Base-by-base conservation (phyloP, 352 stramenopile genomes). In the Hyaloperonospora arabidopsidis region DNA sequence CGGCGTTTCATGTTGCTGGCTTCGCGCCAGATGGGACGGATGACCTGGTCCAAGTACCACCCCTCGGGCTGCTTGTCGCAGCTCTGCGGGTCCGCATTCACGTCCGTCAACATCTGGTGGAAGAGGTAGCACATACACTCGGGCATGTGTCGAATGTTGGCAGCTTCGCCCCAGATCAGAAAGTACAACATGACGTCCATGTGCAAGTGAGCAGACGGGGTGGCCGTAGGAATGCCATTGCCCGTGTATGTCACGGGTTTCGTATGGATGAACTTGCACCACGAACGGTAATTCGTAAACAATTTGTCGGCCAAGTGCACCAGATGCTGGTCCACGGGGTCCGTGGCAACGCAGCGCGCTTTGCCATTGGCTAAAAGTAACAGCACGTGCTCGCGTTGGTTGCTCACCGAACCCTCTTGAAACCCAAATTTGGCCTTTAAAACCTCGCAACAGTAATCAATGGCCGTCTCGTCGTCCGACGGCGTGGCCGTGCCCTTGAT, bases 51-150 rank as follows among this genome's bases (percentile, higher is more conserved):
- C 17, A 89, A 47, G 53, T 83, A 89, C 79, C 79, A 89, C 1
- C 74, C 67, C 25, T 83, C 72, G 0, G 50, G 59, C 15, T 81
- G 68, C 6, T 54, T 62, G 17, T 83, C 60, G 15, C 61, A 63
- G 19, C 57, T 70, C n/a, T 72, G 49, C 2, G 70, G 54, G 38
- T 89, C 79, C 3, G 61, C 51, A 46, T 87, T 84, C 17, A 84
- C 53, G 46, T 72, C 53, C 2, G 48, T 61, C 41, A 87, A 58
- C 70, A 87, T 79, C 49, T 86, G 74, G 59, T 98, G 95, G 65
- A 97, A 98, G n/a, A 98, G 65, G 64, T 97, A 98, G 78, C 94
- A 98, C 32, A 98, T 48, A 68, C 93, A 98, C 61, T 98, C 95
- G 1, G 95, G 91, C 86, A 98, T 97, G 69, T 98, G 94, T 18